These are phyloP conservation scores for Phytophthora multivora DNA, from an alignment of 352 stramenopile genomes.

Conservation along the genomic window DNA sequence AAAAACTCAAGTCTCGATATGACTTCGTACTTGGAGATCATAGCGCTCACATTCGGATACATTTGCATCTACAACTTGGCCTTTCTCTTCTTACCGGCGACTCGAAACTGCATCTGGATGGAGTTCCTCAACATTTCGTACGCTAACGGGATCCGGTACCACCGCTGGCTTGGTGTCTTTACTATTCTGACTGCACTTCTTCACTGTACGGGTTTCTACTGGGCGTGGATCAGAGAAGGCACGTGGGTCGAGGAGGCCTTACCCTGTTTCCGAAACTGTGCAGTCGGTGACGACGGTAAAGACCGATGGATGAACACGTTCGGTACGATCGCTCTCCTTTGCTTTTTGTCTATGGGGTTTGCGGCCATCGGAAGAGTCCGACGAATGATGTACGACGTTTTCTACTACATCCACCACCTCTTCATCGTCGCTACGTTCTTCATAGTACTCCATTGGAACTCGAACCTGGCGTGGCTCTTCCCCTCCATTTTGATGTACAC, in stretches of 20 bases:
- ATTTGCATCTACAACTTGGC: conserved; percentile 52
- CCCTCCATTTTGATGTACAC: conserved; percentile 46
- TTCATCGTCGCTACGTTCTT: conserved; percentile 50
- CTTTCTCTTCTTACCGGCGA: conserved; percentile 52
- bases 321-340: conserved; percentile 39
- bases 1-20: conserved; percentile 15
- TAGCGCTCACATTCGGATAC: conserved; percentile 39
- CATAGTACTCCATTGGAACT: conserved; percentile 43
- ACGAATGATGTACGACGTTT: conserved; percentile 45
- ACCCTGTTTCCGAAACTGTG: conserved; percentile 50
- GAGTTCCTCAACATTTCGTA: conserved; percentile 65
- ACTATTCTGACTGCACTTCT: conserved; percentile 40
- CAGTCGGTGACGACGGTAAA: conserved; percentile 28
- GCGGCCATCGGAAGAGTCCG: conserved; percentile 45
- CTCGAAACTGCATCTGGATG: conserved; percentile 59
- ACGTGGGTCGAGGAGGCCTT: conserved; percentile 29
- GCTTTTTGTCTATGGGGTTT: conserved; percentile 47
- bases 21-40: conserved; percentile 30
- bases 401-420: conserved; percentile 54
- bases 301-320: conserved; percentile 57
- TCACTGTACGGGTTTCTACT: conserved; percentile 41
- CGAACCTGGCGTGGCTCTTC: conserved; percentile 44
- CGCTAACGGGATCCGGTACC: conserved; percentile 56
- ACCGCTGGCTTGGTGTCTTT: conserved; percentile 48
- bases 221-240: conserved; percentile 26